phyloP scores from a whole-genome alignment of 352 stramenopile species.

The Phytophthora cactorum region DNA sequence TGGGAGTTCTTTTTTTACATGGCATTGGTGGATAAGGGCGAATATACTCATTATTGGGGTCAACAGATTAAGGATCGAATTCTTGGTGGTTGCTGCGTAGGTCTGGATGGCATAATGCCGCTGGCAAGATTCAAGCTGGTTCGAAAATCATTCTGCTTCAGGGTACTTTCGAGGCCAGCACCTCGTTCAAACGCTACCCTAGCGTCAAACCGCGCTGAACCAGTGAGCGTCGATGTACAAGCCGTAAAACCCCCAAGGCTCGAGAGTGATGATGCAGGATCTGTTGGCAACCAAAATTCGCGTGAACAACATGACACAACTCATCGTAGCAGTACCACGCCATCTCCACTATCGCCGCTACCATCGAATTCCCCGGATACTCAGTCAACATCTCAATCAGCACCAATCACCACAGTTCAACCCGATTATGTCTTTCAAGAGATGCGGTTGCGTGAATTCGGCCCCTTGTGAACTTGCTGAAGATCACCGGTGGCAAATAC shows the following conservation, averaged over 20 bases:
- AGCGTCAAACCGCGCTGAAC: too few species aligned
- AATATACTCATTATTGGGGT: slow-evolving; percentile 37
- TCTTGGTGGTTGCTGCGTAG: background rate
- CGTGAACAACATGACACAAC: too few species aligned
- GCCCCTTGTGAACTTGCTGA: slow-evolving; percentile 24
- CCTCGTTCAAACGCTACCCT: background rate
- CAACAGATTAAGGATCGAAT: slow-evolving; percentile 28
- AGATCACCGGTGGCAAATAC: slow-evolving; percentile 9
- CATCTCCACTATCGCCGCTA: background rate
- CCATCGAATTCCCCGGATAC: background rate
- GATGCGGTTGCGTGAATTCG: background rate
- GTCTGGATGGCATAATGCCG: slow-evolving; percentile 24
- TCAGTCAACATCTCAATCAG: background rate
- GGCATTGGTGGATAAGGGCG: slow-evolving; percentile 32
- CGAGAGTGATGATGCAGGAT: too few species aligned
- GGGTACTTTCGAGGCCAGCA: background rate
- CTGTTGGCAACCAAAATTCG: too few species aligned
- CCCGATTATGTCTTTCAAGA: background rate
- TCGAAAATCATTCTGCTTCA: slow-evolving; percentile 30
- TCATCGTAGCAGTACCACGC: too few species aligned
- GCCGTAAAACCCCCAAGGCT: too few species aligned
- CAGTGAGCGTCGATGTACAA: too few species aligned
- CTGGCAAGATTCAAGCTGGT: slow-evolving; percentile 31
- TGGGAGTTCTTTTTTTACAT: slow-evolving; percentile 41
- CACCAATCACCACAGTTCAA: background rate